Conservation (phyloP, 495 filamentous ascomycete genomes). For the Penicillium ucsense region DNA sequence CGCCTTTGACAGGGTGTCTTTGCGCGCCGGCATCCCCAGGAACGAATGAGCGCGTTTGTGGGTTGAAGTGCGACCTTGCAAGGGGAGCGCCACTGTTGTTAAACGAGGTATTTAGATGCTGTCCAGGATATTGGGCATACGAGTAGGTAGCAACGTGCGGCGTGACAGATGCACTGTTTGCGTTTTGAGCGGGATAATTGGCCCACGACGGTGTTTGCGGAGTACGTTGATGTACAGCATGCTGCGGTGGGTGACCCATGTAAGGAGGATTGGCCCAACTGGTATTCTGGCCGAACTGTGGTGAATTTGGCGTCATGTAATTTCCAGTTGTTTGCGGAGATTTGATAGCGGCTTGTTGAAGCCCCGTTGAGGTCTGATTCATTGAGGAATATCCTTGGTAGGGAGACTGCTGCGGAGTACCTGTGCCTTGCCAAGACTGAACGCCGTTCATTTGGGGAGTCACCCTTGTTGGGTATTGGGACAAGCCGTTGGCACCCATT, state of each 20-base stretch:
- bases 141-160: constrained; percentile 50
- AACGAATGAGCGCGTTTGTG: constrained; percentile 83
- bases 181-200: constrained; percentile 16
- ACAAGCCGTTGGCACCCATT: constrained; percentile 22
- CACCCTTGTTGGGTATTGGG: constrained; percentile 29
- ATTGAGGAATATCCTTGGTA: constrained; percentile 32
- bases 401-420: constrained; percentile 29
- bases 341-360: constrained; percentile 28
- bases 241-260: constrained; percentile 32
- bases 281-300: constrained; percentile 22
- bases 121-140: constrained; percentile 66
- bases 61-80: constrained; percentile 79
- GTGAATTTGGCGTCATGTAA: constrained; percentile 24
- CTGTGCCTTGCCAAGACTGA: constrained; percentile 30
- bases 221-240: constrained; percentile 22
- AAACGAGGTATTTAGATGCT: constrained; percentile 53
- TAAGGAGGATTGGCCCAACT: constrained; percentile 29
- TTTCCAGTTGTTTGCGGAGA: constrained; percentile 37
- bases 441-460: constrained; percentile 31
- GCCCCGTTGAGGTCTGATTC: constrained; percentile 30
- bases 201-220: constrained; percentile 30
- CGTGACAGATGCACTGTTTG: constrained; percentile 17
- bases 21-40: constrained; percentile 38
- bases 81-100: constrained; percentile 59
- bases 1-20: constrained; percentile 23